Evolutionary conservation across 768 basidiomycete genomes (phyloP).

Genomic region (Tricholoma sp.): DNA sequence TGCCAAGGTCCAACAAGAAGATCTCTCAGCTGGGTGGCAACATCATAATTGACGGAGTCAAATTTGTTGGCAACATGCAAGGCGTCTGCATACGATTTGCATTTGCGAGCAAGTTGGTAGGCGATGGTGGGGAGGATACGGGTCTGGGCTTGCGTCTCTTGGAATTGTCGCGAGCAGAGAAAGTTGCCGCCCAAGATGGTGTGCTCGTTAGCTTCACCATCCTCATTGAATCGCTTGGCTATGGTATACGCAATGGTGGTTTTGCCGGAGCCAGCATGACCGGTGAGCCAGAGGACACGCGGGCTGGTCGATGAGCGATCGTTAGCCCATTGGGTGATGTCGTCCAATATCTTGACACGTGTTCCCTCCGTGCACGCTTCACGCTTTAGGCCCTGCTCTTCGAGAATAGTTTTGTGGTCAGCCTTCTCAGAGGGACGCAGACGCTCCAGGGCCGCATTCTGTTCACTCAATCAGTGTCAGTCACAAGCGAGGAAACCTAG

Average conservation of each 20-base stretch:
- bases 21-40: neutral
- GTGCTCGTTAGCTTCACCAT: neutral
- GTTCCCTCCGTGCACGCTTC: constrained; percentile 20
- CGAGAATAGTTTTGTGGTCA: neutral
- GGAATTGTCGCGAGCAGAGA: constrained; percentile 7
- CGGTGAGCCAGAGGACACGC: constrained; percentile 6
- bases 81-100: neutral
- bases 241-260: constrained; percentile 23
- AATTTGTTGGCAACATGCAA: neutral
- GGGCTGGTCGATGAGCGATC: constrained; percentile 10
- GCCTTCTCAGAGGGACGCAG: neutral
- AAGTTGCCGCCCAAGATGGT: constrained; percentile 21
- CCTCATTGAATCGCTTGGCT: constrained; percentile 10
- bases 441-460: neutral
- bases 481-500: neutral
- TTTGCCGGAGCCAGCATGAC: constrained; percentile 11
- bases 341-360: constrained; percentile 16
- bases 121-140: neutral
- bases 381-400: neutral
- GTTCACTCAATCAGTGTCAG: neutral
- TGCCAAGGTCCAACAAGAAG: constrained; percentile 19
- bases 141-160: neutral
- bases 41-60: neutral
- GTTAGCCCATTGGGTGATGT: constrained; percentile 20
- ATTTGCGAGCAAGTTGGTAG: neutral